These are phyloP conservation scores for Leishmania martiniquensis DNA, from an alignment of 208 protist species.

Conservation along the genomic window DNA sequence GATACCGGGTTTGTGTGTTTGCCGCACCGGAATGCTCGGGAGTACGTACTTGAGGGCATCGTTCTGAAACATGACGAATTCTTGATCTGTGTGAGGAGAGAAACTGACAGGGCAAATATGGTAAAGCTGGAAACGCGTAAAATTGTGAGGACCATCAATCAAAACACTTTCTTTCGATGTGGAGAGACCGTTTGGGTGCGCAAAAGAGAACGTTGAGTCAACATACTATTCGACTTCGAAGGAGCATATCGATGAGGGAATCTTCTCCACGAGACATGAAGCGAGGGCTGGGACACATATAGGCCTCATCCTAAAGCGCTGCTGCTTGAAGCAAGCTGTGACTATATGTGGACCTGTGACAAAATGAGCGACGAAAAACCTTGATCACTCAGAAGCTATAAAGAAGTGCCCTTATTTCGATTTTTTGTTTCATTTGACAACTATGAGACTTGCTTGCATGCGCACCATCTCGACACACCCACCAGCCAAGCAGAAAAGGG, in stretches of 20 bases:
- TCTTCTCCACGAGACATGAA: neutral
- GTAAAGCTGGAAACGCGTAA: neutral
- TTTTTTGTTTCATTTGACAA: neutral
- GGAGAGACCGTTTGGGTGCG: neutral
- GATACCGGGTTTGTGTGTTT: conserved; percentile 19
- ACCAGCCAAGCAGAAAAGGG: neutral
- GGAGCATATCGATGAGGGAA: neutral
- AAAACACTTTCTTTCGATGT: neutral
- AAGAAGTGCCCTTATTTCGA: neutral
- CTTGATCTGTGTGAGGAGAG: neutral
- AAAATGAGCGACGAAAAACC: neutral
- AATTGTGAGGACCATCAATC: neutral
- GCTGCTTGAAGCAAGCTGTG: neutral
- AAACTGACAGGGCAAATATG: neutral
- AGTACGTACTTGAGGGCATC: conserved; percentile 18
- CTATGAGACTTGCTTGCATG: neutral
- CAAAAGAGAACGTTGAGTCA: neutral
- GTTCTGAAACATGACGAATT: conserved; percentile 14
- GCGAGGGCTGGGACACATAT: neutral
- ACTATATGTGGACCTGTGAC: neutral
- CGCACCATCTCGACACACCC: neutral
- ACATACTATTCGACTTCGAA: neutral
- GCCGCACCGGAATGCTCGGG: conserved; percentile 21
- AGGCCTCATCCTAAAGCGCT: neutral
- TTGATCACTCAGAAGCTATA: neutral